Base-by-base conservation (phyloP, 2,329 filamentous ascomycete genomes). In the Trichothecium sympodiale region DNA sequence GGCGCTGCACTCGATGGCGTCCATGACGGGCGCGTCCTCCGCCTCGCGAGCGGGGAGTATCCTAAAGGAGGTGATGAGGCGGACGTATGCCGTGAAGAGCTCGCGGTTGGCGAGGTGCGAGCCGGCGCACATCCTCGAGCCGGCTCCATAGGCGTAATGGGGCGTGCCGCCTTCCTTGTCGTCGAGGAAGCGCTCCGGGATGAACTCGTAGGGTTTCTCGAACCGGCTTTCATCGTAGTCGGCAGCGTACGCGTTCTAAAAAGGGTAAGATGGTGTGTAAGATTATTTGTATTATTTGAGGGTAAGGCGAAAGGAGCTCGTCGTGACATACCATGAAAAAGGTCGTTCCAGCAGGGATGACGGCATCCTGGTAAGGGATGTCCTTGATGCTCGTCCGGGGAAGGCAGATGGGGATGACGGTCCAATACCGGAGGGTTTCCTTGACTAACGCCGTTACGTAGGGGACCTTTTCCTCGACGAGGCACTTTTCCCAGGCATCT, bases 401-500 rank as follows among this genome's bases (percentile, higher is more conserved):
- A 1, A 91, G 66, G 46, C 77, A 85, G 46, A 91, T 80, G 2
- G 83, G 81, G 43, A 88, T 83, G 20, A 89, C 83, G 3, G 77
- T 81, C 71, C 78, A 89, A 64, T 75, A 89, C 17, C 84, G 74
- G 0, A 89, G 65, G 1, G 80, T 76, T 51, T 91, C 85, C 50
- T 87, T 87, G 41, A 83, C 80, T 5, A 91, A 57, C 0, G 83
- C 83, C 0, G 80, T 83, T 40, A 91, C 64, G 53, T 87, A 91
- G 0, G 79, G 75, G 0, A 85, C 69, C 48, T 83, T 85, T 49
- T 87, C 83, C 51, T 87, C 83, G 3, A 72, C 51, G 1, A 84
- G 65, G 40, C 81, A 86, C 44, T 67, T 72, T 45, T 79, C 73
- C 80, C 83, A 89, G n/a, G 82, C 80, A 38, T 86, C 79, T 31